Evolutionary conservation across 2,329 filamentous ascomycete species (phyloP), one percentile per base, ranked within the genome.

Genomic region (Dothistroma pini): DNA sequence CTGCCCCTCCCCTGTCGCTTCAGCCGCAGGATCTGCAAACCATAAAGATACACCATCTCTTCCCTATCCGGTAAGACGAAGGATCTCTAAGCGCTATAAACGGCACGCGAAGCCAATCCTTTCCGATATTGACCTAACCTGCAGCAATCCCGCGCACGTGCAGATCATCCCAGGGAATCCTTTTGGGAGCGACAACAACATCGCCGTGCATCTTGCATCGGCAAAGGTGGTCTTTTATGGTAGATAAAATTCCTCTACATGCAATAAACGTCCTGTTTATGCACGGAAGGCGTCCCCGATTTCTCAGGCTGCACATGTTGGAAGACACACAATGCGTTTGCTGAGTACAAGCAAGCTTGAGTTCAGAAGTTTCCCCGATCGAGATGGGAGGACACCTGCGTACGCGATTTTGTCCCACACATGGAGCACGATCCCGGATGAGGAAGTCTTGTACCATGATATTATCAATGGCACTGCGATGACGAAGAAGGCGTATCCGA

Each of bases 381-480:
- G 53, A 56, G 54, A 56, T 22, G 58, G 58, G n/a, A 53, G 53
- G n/a, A 55, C 35, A 8, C 53, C 53, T 10, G 5, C 53, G 2
- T 55, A 55, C 31, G 53, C 53, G n/a, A 44, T 55, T 7, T 19
- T 55, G 25, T 55, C 53, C 2, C 53, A 55, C 53, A 32, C 22
- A 1, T 55, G 53, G 53, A 32, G 22, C n/a, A 55, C 53, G 16
- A 31, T 38, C 21, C 22, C 55, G 14, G 44, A 57, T 12, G 60
- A 64, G 4, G 65, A 68, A 12, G 58, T 67, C 9, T 55, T 57
- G 1, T 66, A 57, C 19, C 52, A 58, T 12, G 65, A 68, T 41
- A 54, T 68, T n/a, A 12, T 38, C 1, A 53, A 58, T 41, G 50
- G 56, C 10, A 52, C 51, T 2, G 57, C 54, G 12, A 25, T 22